These are phyloP conservation scores for Sordariomycetes sp. DNA, from an alignment of 2,329 filamentous ascomycete genomes.

Conservation along the genomic window DNA sequence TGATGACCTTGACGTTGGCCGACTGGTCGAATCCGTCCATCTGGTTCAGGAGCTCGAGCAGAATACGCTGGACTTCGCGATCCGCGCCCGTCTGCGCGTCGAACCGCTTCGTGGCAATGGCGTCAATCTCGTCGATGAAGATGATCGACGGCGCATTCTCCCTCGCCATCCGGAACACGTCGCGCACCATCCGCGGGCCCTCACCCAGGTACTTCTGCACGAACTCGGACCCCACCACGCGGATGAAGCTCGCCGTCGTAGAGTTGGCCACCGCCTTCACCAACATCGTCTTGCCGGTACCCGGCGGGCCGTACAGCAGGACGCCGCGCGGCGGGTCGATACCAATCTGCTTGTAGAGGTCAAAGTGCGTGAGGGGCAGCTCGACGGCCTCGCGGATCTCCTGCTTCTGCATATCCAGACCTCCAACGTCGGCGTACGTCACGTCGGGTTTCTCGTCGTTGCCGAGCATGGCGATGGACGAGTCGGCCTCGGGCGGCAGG, in stretches of 20 bases:
- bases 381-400: constrained; percentile 97
- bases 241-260: constrained; percentile 95
- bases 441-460: constrained; percentile 96
- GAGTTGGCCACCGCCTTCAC: constrained; percentile 98
- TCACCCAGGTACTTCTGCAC: constrained; percentile 98
- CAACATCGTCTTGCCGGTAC: constrained; percentile 93
- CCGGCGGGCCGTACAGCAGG: constrained; percentile 87
- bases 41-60: constrained; percentile 94
- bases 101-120: constrained; percentile 97
- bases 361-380: constrained; percentile 91
- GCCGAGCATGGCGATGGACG: constrained; percentile 95
- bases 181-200: constrained; percentile 95
- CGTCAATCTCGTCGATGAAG: constrained; percentile 99
- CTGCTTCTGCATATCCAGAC: constrained; percentile 98
- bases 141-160: constrained; percentile 98
- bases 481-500: constrained; percentile 95
- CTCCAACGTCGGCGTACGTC: constrained; percentile 94
- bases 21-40: constrained; percentile 99
- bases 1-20: constrained; percentile 98
- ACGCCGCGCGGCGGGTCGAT: constrained; percentile 97
- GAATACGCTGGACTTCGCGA: constrained; percentile 94
- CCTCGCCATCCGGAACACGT: constrained; percentile 97
- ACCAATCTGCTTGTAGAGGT: constrained; percentile 97
- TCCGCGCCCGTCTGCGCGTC: constrained; percentile 97
- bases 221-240: constrained; percentile 95